Conservation (phyloP, 768 basidiomycete species). For the Tremella yokohamensis region DNA sequence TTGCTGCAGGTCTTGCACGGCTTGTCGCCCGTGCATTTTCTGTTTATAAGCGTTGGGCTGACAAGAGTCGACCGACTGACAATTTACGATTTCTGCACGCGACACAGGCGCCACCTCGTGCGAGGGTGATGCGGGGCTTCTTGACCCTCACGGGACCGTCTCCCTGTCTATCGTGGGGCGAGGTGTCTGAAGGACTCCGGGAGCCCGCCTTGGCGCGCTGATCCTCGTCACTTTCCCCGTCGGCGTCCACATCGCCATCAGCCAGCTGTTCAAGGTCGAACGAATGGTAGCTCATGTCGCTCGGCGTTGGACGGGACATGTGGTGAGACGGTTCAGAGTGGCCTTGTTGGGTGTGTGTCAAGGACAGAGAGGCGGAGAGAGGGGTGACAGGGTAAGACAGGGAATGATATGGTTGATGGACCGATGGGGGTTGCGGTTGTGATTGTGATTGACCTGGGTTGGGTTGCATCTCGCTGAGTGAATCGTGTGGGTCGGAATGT, state of each 20-base stretch:
- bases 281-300: not conserved
- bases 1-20: constrained; percentile 37
- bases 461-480: too few species aligned
- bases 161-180: not conserved
- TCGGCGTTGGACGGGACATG: not conserved
- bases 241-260: not conserved
- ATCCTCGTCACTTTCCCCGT: constrained; percentile 9
- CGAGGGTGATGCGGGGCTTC: constrained; percentile 35
- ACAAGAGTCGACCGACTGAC: constrained; percentile 23
- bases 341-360: not conserved
- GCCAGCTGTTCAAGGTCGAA: constrained; percentile 2
- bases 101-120: constrained; percentile 39
- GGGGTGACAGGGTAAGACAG: constrained; percentile 3
- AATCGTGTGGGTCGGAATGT: too few species aligned
- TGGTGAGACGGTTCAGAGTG: not conserved
- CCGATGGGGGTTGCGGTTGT: constrained; percentile 1
- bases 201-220: constrained; percentile 2
- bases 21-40: constrained; percentile 40
- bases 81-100: constrained; percentile 39
- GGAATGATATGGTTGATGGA: constrained; percentile 4
- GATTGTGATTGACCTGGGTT: too few species aligned
- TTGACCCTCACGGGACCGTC: constrained; percentile 14
- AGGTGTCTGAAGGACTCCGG: not conserved
- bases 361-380: not conserved
- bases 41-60: constrained; percentile 6